Base-by-base conservation (phyloP, 2,329 filamentous ascomycete species). In the Fusarium sp. region DNA sequence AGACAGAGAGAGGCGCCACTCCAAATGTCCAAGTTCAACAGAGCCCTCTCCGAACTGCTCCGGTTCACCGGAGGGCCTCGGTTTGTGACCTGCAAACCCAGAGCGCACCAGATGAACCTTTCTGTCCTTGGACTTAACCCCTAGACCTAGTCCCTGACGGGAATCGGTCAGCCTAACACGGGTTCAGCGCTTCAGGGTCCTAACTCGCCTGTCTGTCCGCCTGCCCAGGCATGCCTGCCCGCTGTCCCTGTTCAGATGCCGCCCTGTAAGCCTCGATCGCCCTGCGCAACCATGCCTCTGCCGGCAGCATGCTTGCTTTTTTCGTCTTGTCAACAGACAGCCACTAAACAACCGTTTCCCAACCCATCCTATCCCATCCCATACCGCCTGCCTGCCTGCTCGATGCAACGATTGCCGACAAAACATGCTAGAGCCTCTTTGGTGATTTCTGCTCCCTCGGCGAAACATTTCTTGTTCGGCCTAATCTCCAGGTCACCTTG, bases 301-400 rank as follows among this genome's bases (percentile, higher is more conserved):
- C 49, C 33, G 25, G 34, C 58, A 27, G 46, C 62, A 58, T 59
- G 58, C 51, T 34, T 70, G 38, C 57, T 44, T 62, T 31, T 68
- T 33, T 29, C 51, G 42, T 44, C 61, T 59, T 55, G 50, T 42
- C 63, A 49, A 50, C 36, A 49, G 40, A 18, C 23, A 68, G 67
- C 64, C 67, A 68, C 67, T 65, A 70, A 64, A 64, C 51, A 58
- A 64, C 58, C 64, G 64, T 70, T 68, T 61, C 67, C 58, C 64
- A 67, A 64, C 54, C 67, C 59, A 59, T 61, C 40, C 27, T 29
- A 29, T 29, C 27, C 27, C 27, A 29, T 29, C 27, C 27, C 42
- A 46, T 46, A 25, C 42, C 42, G 42, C 70, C 25, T 57, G 27
- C 27, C 27, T 29, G 27, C 27, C 27, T 57, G 51, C 49, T 51